These are phyloP conservation scores for Hsuehochloa calcarea DNA, from an alignment of 176 grass and related monocot species.

Conservation along the genomic window DNA sequence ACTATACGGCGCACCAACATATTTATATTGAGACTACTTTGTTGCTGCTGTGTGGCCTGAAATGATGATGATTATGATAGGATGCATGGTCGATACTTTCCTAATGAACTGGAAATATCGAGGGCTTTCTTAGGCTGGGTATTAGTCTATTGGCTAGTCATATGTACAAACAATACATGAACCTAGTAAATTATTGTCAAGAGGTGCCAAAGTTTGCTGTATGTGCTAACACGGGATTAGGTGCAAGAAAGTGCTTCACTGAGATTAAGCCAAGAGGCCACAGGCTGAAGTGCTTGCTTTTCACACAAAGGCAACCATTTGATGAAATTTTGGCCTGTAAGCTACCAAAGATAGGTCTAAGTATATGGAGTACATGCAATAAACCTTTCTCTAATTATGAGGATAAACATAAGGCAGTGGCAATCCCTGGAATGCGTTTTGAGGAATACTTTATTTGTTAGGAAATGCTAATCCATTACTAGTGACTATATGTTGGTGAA, in stretches of 20 bases:
- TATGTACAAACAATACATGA: conserved; percentile 1
- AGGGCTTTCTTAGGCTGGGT: background rate
- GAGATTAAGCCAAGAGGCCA: conserved; percentile 5
- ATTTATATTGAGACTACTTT: background rate
- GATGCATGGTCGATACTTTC: conserved; percentile 2
- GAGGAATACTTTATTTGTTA: background rate
- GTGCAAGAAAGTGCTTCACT: background rate
- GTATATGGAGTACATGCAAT: background rate
- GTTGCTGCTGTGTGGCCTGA: background rate
- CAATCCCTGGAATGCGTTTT: background rate
- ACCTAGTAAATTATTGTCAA: background rate
- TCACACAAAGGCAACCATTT: background rate
- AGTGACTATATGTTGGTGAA: background rate
- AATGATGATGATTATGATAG: conserved; percentile 6
- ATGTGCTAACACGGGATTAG: background rate
- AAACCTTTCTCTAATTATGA: background rate
- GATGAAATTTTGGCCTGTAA: background rate
- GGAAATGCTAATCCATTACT: background rate
- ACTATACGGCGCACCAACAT: background rate
- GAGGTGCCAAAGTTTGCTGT: background rate
- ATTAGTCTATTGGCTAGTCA: background rate
- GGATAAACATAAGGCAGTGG: background rate
- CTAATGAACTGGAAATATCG: conserved; percentile 21
- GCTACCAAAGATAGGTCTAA: background rate
- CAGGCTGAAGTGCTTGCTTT: background rate